Conservation (phyloP, 2,329 filamentous ascomycete species). For the Madurella mycetomatis region DNA sequence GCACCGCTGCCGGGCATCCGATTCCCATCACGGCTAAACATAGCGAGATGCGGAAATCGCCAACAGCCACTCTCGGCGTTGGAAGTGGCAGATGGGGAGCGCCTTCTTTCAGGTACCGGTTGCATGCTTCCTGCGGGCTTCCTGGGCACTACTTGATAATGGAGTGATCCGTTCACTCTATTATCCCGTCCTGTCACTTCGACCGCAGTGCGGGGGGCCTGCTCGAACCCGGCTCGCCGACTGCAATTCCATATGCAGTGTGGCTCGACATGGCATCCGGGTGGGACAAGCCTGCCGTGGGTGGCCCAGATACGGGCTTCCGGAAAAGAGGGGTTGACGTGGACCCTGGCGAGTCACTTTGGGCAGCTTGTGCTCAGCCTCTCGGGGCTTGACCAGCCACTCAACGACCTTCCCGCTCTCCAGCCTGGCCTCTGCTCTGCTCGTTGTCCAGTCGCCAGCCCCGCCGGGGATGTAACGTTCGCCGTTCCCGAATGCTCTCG, state of each 20-base stretch:
- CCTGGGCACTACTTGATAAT: background rate
- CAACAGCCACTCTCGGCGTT: background rate
- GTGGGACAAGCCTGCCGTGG: background rate
- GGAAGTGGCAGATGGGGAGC: background rate
- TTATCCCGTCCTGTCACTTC: conserved; percentile 6
- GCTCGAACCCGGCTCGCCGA: conserved; percentile 1
- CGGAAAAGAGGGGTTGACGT: conserved; percentile 4
- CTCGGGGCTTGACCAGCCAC: conserved; percentile 5
- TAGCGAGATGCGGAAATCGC: background rate
- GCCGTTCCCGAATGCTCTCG: background rate
- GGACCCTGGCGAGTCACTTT: background rate
- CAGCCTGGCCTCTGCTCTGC: conserved; percentile 6
- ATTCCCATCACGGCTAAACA: background rate
- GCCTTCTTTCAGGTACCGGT: background rate
- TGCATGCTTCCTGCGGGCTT: background rate
- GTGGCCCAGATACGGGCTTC: background rate
- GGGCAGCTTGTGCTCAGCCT: conserved; percentile 11
- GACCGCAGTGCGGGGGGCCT: conserved; percentile 4
- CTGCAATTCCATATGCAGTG: conserved; percentile 10
- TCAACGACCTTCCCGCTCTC: conserved; percentile 3
- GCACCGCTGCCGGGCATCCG: background rate
- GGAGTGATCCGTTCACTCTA: background rate
- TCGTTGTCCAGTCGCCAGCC: conserved; percentile 10
- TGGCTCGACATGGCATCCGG: conserved; percentile 17
- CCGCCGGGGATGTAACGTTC: conserved; percentile 16